A percentile compares a stretch with the other conserved stretches of the same genome.
Conservation (phyloP, 345 rosid species). For the Salix koriyanagi region DNA sequence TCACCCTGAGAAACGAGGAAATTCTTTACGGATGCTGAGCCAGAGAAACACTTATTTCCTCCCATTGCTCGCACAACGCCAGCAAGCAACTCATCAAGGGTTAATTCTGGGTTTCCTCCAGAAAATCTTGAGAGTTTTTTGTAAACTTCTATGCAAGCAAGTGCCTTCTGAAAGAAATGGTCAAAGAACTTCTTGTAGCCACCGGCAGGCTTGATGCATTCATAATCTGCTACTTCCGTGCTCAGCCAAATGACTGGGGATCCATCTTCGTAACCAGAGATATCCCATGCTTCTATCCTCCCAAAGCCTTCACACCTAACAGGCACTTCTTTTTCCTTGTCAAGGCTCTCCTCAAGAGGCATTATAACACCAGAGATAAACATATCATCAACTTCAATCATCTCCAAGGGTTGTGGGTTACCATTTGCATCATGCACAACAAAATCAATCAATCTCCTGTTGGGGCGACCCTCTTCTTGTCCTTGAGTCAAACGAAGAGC, state of each 20-base stretch:
- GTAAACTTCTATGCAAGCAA: conserved; percentile 19
- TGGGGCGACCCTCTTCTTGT: conserved; percentile 16
- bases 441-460: conserved; percentile 25
- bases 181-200: conserved; percentile 19
- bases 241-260: conserved; percentile 28
- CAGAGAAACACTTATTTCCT: conserved; percentile 19
- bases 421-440: conserved; percentile 24
- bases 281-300: conserved; percentile 25
- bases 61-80: conserved; percentile 31
- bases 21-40: conserved; percentile 18
- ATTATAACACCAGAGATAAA: conserved; percentile 23
- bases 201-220: conserved; percentile 23
- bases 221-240: conserved; percentile 26
- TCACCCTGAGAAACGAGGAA: conserved; percentile 29
- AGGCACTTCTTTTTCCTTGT: conserved; percentile 13
- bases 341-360: conserved; percentile 15
- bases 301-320: conserved; percentile 30
- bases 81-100: conserved; percentile 32
- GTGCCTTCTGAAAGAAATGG: conserved; percentile 25
- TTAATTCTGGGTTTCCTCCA: conserved; percentile 22
- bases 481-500: conserved; percentile 21
- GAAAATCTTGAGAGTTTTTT: conserved; percentile 23
- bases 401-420: conserved; percentile 21
- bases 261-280: conserved; percentile 33
- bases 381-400: conserved; percentile 25